These are phyloP conservation scores for Chrysoporthe cubensis DNA, from an alignment of 2,329 filamentous ascomycete species.

Conservation along the genomic window DNA sequence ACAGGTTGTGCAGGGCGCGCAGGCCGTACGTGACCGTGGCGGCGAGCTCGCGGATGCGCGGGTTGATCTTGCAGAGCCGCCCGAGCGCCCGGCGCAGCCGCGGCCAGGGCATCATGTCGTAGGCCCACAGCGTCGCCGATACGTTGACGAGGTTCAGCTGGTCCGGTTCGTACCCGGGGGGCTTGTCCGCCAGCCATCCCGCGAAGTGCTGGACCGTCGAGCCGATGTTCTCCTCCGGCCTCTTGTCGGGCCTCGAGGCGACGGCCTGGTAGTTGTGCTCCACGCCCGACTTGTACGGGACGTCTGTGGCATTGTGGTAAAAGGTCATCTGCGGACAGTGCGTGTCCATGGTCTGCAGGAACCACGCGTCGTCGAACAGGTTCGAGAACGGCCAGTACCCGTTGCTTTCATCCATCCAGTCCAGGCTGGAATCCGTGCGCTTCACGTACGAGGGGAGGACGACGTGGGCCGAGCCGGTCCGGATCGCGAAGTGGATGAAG, in stretches of 20 bases:
- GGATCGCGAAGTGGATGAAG: conserved; percentile 19
- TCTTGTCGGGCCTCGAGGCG: conserved; percentile 10
- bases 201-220: not conserved
- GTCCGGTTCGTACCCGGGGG: conserved; percentile 23
- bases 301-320: conserved; percentile 18
- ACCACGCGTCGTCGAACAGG: conserved; percentile 14
- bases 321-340: conserved; percentile 20
- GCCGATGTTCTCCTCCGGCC: not conserved
- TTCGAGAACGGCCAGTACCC: conserved; percentile 18
- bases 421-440: conserved; percentile 14
- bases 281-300: not conserved
- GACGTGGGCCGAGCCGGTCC: conserved; percentile 7
- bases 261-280: not conserved
- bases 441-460: conserved; percentile 18
- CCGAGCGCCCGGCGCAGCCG: conserved; percentile 9
- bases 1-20: conserved; percentile 3
- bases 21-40: conserved; percentile 10
- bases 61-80: conserved; percentile 17
- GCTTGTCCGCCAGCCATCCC: conserved; percentile 23
- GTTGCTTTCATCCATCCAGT: conserved; percentile 21
- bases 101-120: conserved; percentile 9
- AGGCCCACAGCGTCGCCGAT: conserved; percentile 15
- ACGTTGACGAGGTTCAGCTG: conserved; percentile 31
- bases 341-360: not conserved
- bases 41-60: conserved; percentile 13